These are phyloP conservation scores for Fistulinella prunicolor DNA, from an alignment of 768 basidiomycete species.

Conservation along the genomic window DNA sequence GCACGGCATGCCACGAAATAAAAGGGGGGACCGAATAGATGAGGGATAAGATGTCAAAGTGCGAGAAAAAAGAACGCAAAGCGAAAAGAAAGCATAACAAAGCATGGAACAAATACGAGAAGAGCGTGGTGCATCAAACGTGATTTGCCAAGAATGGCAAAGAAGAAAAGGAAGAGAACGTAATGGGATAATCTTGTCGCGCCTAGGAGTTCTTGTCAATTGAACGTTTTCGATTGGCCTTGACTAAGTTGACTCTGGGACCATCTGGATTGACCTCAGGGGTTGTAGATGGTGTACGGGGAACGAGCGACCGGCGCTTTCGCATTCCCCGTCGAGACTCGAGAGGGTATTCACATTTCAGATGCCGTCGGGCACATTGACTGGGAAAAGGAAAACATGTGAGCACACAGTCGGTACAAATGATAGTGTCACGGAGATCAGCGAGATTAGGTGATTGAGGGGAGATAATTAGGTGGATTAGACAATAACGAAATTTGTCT, in stretches of 20 bases:
- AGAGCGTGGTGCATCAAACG: constrained; percentile 1
- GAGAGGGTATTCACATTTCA: constrained; percentile 67
- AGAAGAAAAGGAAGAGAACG: background rate
- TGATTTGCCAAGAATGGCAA: constrained; percentile 10
- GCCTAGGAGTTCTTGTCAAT: constrained; percentile 25
- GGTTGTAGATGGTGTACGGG: constrained; percentile 25
- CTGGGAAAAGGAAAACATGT: constrained; percentile 38
- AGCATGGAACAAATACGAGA: constrained; percentile 16
- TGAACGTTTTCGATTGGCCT: constrained; percentile 29
- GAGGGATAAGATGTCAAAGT: constrained; percentile 30
- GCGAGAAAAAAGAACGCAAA: constrained; percentile 9
- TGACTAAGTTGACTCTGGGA: constrained; percentile 21
- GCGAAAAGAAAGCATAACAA: constrained; percentile 25
- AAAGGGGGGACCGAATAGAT: constrained; percentile 26
- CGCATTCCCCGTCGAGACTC: constrained; percentile 72
- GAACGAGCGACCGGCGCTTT: constrained; percentile 37
- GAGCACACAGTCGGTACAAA: constrained; percentile 14
- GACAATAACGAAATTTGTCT: background rate
- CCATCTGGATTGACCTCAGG: constrained; percentile 27
- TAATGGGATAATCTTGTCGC: constrained; percentile 4
- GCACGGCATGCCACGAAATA: constrained; percentile 25
- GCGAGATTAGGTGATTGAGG: constrained; percentile 25
- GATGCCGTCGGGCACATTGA: constrained; percentile 68
- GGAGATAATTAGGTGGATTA: constrained; percentile 11
- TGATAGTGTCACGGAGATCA: constrained; percentile 24